Base-by-base conservation (phyloP, 768 basidiomycete genomes). In the Hypholoma fasciculare region DNA sequence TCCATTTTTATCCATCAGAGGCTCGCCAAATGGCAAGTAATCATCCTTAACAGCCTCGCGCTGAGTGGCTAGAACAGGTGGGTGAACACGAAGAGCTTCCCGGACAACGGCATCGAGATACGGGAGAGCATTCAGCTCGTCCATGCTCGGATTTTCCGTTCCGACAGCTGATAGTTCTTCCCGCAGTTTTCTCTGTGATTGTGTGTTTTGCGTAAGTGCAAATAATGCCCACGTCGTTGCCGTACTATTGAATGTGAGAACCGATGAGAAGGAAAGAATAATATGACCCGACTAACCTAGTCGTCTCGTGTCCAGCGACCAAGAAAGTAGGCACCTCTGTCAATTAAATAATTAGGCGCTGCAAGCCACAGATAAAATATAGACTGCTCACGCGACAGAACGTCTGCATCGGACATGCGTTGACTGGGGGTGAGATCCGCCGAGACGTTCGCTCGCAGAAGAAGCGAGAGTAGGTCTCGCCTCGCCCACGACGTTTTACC, bases 51-150 rank as follows among this genome's bases (percentile, higher is more conserved):
- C 72, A 1, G 85, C 82, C 1, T 77, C 65, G 12, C 84, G 72
- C 8, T 74, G 56, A 0, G 77, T 78, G 14, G 61, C 61, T 0
- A 78, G 70, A 2, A 88, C 78, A 0, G 86, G 85, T 0, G 84
- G 52, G 58, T 88, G 76, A 0, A 86, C 44, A 0, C 88, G 80
- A 54, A 89, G 67, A 0, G 79, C 81, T 70, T 89, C 88, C 7
- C 82, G 78, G 2, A 87, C 76, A 8, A 88, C 79, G 16, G 74
- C 75, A 58, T 90, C 90, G 19, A 92, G 83, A 63, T 89, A 90
- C 0, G 86, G 80, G 3, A 94, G 75, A 3, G 79, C 73, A 53
- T 82, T 80, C 1, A 92, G 77, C 37, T 86, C 79, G 27, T 92
- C 89, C 85, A 90, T 89, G 4, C 79, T 77, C 1, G 89, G 89